Percentiles rank a stretch among this genome's conserved stretches.
phyloP scores from a whole-genome alignment of 2,329 filamentous ascomycete genomes.

The Botryotinia convoluta region DNA sequence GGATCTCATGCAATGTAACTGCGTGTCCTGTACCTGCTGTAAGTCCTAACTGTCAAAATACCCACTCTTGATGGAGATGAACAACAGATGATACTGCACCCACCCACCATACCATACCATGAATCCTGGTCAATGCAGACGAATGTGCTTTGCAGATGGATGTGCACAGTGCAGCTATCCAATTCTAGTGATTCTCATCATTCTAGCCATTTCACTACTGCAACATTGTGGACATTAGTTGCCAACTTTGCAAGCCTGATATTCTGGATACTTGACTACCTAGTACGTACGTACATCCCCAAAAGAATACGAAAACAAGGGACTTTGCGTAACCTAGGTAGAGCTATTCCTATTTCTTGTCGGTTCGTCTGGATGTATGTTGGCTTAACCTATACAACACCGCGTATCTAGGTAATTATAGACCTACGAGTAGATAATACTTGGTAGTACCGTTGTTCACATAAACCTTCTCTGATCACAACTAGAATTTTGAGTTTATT shows the following conservation, averaged over 20 bases:
- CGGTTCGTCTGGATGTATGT: neutral
- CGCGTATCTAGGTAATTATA: no score
- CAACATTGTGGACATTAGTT: slow-evolving; percentile 4
- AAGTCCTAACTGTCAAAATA: neutral
- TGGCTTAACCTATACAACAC: neutral
- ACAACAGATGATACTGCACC: slow-evolving; percentile 12
- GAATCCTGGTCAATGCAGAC: neutral
- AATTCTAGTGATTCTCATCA: neutral
- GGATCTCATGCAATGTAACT: neutral
- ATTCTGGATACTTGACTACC: neutral
- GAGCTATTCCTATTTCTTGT: neutral
- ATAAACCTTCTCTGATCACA: neutral
- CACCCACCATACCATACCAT: no score
- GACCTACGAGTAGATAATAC: no score
- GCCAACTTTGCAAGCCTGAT: neutral
- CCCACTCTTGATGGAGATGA: neutral
- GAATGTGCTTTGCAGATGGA: slow-evolving; percentile 8
- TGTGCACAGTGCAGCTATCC: neutral
- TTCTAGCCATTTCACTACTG: neutral
- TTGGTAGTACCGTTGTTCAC: no score
- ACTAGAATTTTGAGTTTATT: neutral
- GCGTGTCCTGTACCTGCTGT: slow-evolving; percentile 1
- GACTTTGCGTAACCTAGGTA: neutral
- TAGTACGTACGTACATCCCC: neutral
- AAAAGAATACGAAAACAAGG: neutral